Conservation (phyloP, 306 rosid genomes). For the Pachyrhizus erosus region DNA sequence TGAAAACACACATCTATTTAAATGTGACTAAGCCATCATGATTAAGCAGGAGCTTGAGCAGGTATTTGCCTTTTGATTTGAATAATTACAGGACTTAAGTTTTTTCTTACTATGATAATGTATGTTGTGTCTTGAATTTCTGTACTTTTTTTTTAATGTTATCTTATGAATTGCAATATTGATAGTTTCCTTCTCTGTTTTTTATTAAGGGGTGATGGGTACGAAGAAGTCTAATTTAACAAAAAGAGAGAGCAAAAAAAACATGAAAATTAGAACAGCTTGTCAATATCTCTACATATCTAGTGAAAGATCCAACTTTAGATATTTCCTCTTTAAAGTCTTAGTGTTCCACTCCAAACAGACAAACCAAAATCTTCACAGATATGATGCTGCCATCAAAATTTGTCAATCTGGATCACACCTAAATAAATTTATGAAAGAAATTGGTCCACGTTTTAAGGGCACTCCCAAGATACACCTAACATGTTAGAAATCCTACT, state of each 20-base stretch:
- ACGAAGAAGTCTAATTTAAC: background rate
- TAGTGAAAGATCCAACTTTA: background rate
- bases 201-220: background rate
- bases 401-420: background rate
- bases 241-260: background rate
- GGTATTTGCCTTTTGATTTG: conserved; percentile 9
- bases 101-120: conserved; percentile 3
- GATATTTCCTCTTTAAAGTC: background rate
- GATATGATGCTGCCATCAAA: background rate
- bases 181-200: background rate
- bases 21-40: background rate
- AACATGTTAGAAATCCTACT: background rate
- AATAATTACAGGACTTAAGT: background rate
- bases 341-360: background rate
- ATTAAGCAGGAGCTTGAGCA: background rate
- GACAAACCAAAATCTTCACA: background rate
- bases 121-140: background rate
- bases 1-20: background rate
- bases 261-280: background rate
- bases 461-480: background rate
- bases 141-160: background rate
- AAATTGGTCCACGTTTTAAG: background rate
- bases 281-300: background rate
- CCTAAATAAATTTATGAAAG: background rate
- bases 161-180: background rate